Percentiles rank a stretch among this genome's conserved stretches.
These are phyloP conservation scores for Candida palmyrensis DNA, from an alignment of 805 yeast species.

Conservation along the genomic window DNA sequence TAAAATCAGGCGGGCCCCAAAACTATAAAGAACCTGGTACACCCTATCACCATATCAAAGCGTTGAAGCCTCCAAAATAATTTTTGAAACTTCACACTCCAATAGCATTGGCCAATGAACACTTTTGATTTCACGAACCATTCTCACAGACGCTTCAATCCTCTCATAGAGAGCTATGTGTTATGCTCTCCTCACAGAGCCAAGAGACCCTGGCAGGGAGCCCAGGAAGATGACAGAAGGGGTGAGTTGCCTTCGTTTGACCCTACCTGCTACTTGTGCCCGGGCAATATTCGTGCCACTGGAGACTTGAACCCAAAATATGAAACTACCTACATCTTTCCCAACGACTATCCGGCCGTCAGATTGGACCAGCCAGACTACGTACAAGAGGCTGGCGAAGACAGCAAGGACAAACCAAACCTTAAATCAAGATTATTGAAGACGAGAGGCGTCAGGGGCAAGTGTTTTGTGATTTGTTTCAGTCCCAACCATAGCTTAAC, in stretches of 20 bases:
- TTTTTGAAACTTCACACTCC: too few species aligned
- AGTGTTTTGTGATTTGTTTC: slow-evolving; percentile 69
- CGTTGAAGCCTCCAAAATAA: too few species aligned
- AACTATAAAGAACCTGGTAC: too few species aligned
- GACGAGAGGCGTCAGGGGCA: slow-evolving; percentile 58
- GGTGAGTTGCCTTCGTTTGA: slow-evolving; percentile 51
- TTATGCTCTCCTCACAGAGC: slow-evolving; percentile 74
- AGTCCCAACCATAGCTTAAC: slow-evolving; percentile 65
- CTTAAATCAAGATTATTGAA: slow-evolving; percentile 43
- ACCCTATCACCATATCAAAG: too few species aligned
- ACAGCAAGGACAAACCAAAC: slow-evolving; percentile 8
- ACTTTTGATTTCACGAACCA: slow-evolving; percentile 46
- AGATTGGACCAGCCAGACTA: slow-evolving; percentile 50
- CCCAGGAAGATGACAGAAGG: slow-evolving; percentile 46
- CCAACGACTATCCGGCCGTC: slow-evolving; percentile 71
- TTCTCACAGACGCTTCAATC: slow-evolving; percentile 68
- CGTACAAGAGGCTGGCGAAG: slow-evolving; percentile 8
- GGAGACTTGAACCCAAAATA: slow-evolving; percentile 58
- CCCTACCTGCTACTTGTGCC: slow-evolving; percentile 65
- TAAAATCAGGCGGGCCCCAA: too few species aligned
- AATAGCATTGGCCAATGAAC: slow-evolving; percentile 9
- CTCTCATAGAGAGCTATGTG: slow-evolving; percentile 63
- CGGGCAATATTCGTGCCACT: slow-evolving; percentile 61
- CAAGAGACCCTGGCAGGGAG: slow-evolving; percentile 80
- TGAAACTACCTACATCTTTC: slow-evolving; percentile 52